Evolutionary conservation across 1,139 yeast genomes (phyloP), one percentile per base, ranked within the genome.

Genomic region (Saccharomycopsis phalli): DNA sequence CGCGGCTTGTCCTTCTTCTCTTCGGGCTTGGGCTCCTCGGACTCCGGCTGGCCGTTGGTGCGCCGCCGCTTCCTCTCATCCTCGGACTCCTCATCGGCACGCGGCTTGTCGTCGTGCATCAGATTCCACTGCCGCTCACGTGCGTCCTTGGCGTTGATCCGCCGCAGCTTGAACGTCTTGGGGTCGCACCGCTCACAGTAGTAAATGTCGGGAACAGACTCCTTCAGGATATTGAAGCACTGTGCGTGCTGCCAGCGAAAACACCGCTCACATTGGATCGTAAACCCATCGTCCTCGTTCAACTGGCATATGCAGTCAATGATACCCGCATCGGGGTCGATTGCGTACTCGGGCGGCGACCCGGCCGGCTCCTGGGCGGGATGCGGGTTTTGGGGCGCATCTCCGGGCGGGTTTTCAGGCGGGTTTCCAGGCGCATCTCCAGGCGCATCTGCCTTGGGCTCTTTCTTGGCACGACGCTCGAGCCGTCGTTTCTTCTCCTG

Each of bases 211-310:
- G 95, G 95, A 0, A 80, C 93, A 44, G 80, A 78, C 26, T 74
- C 81, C 37, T 80, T 72, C 39, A 67, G 68, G 49, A 81, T 83
- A 6, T 82, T 83, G 74, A 84, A 86, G 60, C 97, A 88, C 19
- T 75, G 68, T 34, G 94, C 88, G 61, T 88, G 97, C 56, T 87
- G 95, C 96, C 96, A 88, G 48, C 95, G 74, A 59, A 74, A 80
- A 58, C 97, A 88, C 36, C 75, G 70, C 56, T 87, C 95, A 62
- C 97, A 88, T 58, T 87, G 96, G 47, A 88, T 82, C 1, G 96
- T 87, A 57, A 84, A 86, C 1, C 96, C 96, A 55, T 88, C 97
- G 58, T 88, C 97, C 49, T 88, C 95, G 44, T 79, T 86, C 49
- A 70, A 76, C 1, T 79, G 88, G 64, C 98, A 88, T 3, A 88